phyloP scores from a whole-genome alignment of 208 protist genomes.

The Trypanosoma cruzi region DNA sequence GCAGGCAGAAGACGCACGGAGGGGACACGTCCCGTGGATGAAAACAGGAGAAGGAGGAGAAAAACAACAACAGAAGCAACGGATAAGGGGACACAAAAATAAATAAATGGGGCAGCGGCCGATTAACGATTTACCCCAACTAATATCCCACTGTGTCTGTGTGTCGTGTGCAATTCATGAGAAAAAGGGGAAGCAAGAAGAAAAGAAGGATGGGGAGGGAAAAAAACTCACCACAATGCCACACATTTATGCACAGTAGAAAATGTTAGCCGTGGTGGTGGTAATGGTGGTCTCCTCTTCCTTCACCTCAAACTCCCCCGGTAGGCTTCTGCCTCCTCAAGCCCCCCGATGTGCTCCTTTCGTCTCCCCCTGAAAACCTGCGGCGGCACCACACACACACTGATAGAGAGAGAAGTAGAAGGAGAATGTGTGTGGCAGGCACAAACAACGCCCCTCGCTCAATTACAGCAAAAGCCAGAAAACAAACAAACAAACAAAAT shows the following conservation, averaged over 20 bases:
- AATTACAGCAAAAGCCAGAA: too few species aligned
- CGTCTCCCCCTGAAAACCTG: not conserved
- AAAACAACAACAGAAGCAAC: not conserved
- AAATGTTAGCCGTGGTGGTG: too few species aligned
- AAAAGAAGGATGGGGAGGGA: not conserved
- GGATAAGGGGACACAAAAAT: too few species aligned
- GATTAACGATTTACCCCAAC: not conserved
- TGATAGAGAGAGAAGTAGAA: not conserved
- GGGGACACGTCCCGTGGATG: not conserved
- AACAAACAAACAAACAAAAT: not conserved
- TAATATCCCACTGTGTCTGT: not conserved
- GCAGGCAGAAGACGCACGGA: not conserved
- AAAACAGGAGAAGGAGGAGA: not conserved
- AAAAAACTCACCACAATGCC: not conserved
- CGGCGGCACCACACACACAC: not conserved
- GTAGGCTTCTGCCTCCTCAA: not conserved
- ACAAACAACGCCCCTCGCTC: too few species aligned
- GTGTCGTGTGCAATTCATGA: too few species aligned
- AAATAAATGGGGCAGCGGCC: not conserved
- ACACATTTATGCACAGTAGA: not conserved
- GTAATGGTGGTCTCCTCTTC: not conserved
- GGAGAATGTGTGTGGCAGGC: not conserved
- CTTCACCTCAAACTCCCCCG: not conserved
- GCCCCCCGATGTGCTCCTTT: not conserved
- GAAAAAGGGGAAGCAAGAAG: not conserved